Conservation (phyloP, 768 basidiomycete species). For the Tricholoma sp. region DNA sequence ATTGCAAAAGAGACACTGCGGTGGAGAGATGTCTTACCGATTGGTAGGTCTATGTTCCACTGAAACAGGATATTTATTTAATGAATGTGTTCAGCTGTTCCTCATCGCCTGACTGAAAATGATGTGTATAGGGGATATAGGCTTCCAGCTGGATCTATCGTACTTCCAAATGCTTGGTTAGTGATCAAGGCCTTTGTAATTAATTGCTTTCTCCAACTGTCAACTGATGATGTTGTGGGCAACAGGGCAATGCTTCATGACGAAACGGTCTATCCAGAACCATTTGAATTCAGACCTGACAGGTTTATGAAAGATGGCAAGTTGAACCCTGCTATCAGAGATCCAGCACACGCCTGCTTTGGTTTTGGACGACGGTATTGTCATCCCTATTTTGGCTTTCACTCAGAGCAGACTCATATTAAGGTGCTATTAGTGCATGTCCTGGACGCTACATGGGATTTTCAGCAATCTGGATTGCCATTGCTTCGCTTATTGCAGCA, state of each 20-base stretch:
- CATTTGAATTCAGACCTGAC: conserved; percentile 15
- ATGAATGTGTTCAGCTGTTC: conserved; percentile 17
- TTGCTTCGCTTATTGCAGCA: conserved; percentile 24
- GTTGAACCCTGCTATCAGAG: conserved; percentile 4
- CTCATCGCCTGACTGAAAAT: conserved; percentile 24
- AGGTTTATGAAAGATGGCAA: not conserved
- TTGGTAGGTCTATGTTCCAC: conserved; percentile 12
- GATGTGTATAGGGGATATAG: conserved; percentile 30
- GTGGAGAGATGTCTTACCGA: conserved; percentile 18
- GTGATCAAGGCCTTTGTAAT: not conserved
- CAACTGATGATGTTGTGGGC: not conserved
- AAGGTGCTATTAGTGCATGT: conserved; percentile 16
- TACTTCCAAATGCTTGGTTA: conserved; percentile 28
- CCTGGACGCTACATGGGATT: conserved; percentile 26
- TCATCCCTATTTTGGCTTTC: not conserved
- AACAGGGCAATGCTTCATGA: conserved; percentile 14
- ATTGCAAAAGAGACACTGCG: conserved; percentile 28
- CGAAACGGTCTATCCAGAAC: conserved; percentile 11
- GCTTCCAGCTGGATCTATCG: conserved; percentile 27
- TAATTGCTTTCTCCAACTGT: not conserved
- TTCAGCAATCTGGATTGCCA: conserved; percentile 22
- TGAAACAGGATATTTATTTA: not conserved
- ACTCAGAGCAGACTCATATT: not conserved
- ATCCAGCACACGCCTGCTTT: conserved; percentile 11
- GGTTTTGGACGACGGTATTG: conserved; percentile 11